Evolutionary conservation across 768 basidiomycete species (phyloP), one percentile per base, ranked within the genome.

Genomic region (Stropharia rugosoannulata): DNA sequence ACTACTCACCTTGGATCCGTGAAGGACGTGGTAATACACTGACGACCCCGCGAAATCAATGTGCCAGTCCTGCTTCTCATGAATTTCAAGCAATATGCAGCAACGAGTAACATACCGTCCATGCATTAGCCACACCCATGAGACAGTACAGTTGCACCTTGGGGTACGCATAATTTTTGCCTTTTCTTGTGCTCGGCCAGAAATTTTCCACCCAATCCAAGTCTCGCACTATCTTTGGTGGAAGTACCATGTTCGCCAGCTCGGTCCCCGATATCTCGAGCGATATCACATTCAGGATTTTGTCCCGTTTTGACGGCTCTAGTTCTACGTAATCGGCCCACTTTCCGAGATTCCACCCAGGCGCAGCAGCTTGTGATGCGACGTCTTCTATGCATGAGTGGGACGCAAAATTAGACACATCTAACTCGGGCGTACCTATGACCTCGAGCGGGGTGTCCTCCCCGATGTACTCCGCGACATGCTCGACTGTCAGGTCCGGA

Each of bases 11-110:
- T 94, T 97, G 54, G 85, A 80, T 25, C 95, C 95, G 41, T 76
- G 80, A 16, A 97, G 78, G 57, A 99, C 87, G 63, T 98, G 95
- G 66, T 98, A 98, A 70, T 96, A 98, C n/a, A 95, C 96, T 1
- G 91, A 96, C 2, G 92, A 95, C 0, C 95, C 97, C 18, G 96
- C 96, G 67, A 99, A 98, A 73, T 99, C 97, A 57, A 98, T 78
- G 65, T 99, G 96, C 97, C 95, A 98, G 66, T 98, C 96, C 94
- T 95, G 64, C 16, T 37, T 19, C 43, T 32, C 38, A 54, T 42
- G 36, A 54, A 43, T 47, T 8, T 11, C 32, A 47, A 42, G 12
- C 2, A 53, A 11, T 11, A 50, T 29, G 52, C 56, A 37, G 35
- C 13, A 51, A 41, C 49, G 18, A 2, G 56, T 53, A n/a, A 75